phyloP scores from a whole-genome alignment of 768 basidiomycete genomes.

The Pulveroboletus sp. region DNA sequence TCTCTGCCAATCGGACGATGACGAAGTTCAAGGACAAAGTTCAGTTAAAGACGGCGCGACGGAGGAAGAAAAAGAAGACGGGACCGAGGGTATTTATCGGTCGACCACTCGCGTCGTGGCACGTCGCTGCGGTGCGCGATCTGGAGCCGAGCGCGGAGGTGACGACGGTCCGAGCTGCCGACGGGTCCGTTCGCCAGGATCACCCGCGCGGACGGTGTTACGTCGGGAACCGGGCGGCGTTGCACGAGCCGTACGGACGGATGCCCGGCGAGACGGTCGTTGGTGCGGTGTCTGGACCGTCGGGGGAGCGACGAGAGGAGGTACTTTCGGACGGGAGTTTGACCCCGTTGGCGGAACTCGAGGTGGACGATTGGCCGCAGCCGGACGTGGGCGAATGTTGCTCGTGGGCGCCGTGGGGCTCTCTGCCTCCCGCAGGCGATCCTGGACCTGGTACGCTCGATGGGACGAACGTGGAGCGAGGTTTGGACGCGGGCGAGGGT shows the following conservation, averaged over 20 bases:
- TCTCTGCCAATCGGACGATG: too few relatives aligned
- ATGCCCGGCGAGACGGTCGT: slow-evolving; percentile 13
- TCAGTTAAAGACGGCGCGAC: background rate
- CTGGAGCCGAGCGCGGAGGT: slow-evolving; percentile 16
- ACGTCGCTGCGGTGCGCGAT: slow-evolving; percentile 19
- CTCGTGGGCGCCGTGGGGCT: slow-evolving; percentile 18
- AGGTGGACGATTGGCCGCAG: slow-evolving; percentile 26
- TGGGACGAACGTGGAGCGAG: background rate
- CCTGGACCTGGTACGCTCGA: background rate
- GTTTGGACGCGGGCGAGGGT: background rate
- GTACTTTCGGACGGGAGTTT: slow-evolving; percentile 11
- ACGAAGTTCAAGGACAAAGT: background rate
- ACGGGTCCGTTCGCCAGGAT: too few relatives aligned
- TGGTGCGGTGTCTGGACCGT: too few relatives aligned
- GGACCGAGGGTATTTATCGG: slow-evolving; percentile 27
- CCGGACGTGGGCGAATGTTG: slow-evolving; percentile 32
- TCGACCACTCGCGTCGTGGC: slow-evolving; percentile 22
- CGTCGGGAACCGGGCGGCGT: slow-evolving; percentile 13
- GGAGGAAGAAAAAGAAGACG: background rate
- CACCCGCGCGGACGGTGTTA: slow-evolving; percentile 23
- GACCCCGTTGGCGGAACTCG: slow-evolving; percentile 10
- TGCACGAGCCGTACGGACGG: slow-evolving; percentile 19
- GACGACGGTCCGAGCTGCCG: background rate
- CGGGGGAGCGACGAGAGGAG: slow-evolving; percentile 3
- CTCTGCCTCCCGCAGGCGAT: background rate